Base-by-base conservation (phyloP, 2,329 filamentous ascomycete genomes). In the Ascochyta viciae-villosae region DNA sequence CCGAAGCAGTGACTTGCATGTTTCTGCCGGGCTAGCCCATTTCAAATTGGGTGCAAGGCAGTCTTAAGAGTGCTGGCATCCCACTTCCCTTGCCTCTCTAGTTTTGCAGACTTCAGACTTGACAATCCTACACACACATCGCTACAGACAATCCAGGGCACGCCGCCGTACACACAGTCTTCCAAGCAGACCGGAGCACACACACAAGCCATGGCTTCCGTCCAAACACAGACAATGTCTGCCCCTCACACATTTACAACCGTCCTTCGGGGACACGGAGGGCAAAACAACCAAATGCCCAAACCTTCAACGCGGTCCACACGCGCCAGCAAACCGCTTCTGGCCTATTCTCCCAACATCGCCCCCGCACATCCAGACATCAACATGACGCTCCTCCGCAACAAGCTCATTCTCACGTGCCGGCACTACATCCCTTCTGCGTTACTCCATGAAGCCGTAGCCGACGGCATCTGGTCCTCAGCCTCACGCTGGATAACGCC, bases 191-290 rank as follows among this genome's bases (percentile, higher is more conserved):
- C 39, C 35, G 6, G 37, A 27, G n/a, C 41, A 38, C 19, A 37
- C 37, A 47, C 6, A 16, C 38, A 42, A 33, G 51, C 41, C 54
- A 68, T 68, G 65, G 64, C 64, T 27, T 63, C 64, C n/a, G 60
- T 66, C 26, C 64, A 67, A 50, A 68, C 64, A n/a, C 65, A 68
- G 48, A 68, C 64, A n/a, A 65, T 67, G 47, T 42, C 53, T 41
- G 57, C 60, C 39, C 57, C 66, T 54, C 49, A 51, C 56, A 68
- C 57, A 54, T 62, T 63, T 31, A 48, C 60, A 48, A 62, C 60
- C 49, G 61, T 67, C 38, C 55, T 67, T 26, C 63, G 63, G 4
- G 59, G 59, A 37, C 62, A 64, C 41, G 48, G 58, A 26, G 39
- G 46, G 48, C 53, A 51, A 19, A n/a, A 38, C 53, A 29, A 10